Evolutionary conservation across 805 yeast genomes (phyloP), one percentile per base, ranked within the genome.

Genomic region (Blastobotrys attinorum): DNA sequence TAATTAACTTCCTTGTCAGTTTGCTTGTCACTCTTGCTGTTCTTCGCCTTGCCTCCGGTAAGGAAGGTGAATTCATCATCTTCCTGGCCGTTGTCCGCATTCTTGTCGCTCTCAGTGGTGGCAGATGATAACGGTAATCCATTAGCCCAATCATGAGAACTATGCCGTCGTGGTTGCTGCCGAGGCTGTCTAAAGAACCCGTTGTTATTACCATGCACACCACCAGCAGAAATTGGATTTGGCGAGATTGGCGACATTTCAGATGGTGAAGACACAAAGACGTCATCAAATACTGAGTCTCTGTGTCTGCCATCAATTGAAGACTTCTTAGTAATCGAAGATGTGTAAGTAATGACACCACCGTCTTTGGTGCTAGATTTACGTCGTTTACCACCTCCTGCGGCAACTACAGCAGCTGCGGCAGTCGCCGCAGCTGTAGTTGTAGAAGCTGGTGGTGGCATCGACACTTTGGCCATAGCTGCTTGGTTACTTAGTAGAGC

Each of bases 1-100:
- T 78, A 78, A 55, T 79, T 80, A 8, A 61, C 69, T 16, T 51
- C 45, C 27, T 49, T 54, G 37, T 43, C 53, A 20, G 43, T 22
- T n/a, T n/a, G n/a, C n/a, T n/a, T n/a, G n/a, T n/a, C n/a, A n/a
- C n/a, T n/a, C n/a, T n/a, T n/a, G n/a, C n/a, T n/a, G n/a, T n/a
- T n/a, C n/a, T n/a, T n/a, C n/a, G 39, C 21, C 5, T 21, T 27
- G 13, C 31, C 43, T 5, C 20, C 13, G n/a, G 27, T 21, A 17
- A 42, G 17, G 13, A 22, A 40, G 6, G 41, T 36, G 27, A 31
- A 27, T 13, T 31, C 49, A 2, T 39, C 47, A 36, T 33, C 39
- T n/a, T 32, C 42, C 16, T 22, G 25, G 27, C 21, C 42, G 18
- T 38, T 31, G 21, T 11, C 6, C n/a, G 20, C 21, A n/a, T 33